These are phyloP conservation scores for Cercospora berteroae DNA, from an alignment of 2,329 filamentous ascomycete species.

Conservation along the genomic window DNA sequence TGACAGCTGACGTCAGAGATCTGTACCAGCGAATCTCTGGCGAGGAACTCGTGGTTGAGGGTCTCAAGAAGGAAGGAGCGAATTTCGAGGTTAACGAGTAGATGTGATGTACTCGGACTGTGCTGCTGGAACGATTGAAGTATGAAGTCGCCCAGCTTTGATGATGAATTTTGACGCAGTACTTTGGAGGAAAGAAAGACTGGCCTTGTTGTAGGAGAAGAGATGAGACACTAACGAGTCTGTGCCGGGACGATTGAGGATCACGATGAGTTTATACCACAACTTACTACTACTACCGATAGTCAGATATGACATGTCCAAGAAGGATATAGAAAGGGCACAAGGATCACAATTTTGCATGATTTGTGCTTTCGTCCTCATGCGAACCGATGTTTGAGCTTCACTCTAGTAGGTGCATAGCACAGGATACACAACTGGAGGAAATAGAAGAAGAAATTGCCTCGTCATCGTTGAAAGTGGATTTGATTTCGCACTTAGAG, in stretches of 20 bases:
- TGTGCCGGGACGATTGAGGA: background rate
- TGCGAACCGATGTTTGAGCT: no score
- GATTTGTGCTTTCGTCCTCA: no score
- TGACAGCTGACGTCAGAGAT: constrained; percentile 88
- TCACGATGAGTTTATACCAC: background rate
- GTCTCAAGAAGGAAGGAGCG: constrained; percentile 70
- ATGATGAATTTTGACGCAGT: background rate
- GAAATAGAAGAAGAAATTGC: background rate
- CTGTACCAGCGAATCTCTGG: constrained; percentile 83
- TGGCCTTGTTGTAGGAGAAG: background rate
- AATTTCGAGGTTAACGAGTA: constrained; percentile 49
- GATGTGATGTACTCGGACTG: no score
- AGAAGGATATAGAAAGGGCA: background rate
- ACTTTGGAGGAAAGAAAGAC: background rate
- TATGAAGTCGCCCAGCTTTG: background rate
- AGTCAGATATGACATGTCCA: background rate
- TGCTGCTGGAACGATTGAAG: background rate
- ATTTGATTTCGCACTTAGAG: background rate
- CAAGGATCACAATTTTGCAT: background rate
- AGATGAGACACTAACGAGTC: background rate
- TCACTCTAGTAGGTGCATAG: no score
- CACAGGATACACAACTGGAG: background rate
- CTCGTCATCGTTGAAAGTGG: background rate
- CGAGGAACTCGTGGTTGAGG: constrained; percentile 83
- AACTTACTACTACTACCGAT: background rate